Conservation (phyloP, 768 basidiomycete genomes). For the Cyclocybe cylindracea region DNA sequence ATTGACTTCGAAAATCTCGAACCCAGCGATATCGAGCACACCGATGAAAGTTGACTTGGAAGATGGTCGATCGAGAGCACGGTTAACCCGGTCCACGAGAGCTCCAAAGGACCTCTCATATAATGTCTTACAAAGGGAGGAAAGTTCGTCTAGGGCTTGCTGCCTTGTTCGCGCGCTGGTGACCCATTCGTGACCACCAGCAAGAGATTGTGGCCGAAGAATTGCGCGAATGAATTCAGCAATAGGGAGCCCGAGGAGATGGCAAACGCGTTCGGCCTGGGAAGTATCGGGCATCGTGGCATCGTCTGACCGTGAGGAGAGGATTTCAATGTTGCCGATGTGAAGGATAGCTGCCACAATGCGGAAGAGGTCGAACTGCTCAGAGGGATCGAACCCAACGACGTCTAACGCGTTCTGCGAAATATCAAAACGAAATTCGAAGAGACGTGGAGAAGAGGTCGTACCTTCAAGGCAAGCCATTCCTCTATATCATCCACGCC, state of each 20-base stretch:
- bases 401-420: constrained; percentile 77
- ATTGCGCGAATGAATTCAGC: constrained; percentile 89
- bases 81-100: constrained; percentile 94
- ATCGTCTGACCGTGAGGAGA: constrained; percentile 77
- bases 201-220: constrained; percentile 85
- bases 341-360: constrained; percentile 92
- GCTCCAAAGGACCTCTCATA: constrained; percentile 97
- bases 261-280: constrained; percentile 88
- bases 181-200: constrained; percentile 91
- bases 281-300: constrained; percentile 77
- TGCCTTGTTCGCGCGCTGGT: constrained; percentile 88
- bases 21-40: constrained; percentile 98
- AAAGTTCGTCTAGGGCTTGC: constrained; percentile 92
- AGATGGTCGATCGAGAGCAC: constrained; percentile 89
- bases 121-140: constrained; percentile 88
- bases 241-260: constrained; percentile 86
- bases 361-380: constrained; percentile 94
- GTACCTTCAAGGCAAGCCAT: constrained; percentile 78
- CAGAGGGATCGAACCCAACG: constrained; percentile 82
- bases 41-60: constrained; percentile 95
- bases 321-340: constrained; percentile 89
- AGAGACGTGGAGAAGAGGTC: constrained; percentile 5
- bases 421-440: constrained; percentile 7
- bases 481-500: constrained; percentile 92
- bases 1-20: constrained; percentile 95